Evolutionary conservation across 768 basidiomycete genomes (phyloP).

Genomic region (Lepiota venenata): DNA sequence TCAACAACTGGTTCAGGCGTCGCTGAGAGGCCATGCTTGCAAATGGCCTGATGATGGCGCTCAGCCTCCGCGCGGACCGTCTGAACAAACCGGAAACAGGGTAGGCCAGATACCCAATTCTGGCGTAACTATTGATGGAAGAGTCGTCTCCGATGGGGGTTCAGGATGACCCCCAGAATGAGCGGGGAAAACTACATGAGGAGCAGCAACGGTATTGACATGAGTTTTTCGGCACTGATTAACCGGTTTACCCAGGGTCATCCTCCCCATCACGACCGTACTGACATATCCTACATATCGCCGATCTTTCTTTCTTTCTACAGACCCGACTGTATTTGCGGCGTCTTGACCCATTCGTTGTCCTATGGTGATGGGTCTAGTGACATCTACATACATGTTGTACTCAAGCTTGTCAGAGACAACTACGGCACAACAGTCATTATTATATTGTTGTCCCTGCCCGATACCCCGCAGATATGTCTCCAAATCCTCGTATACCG

Average conservation of each 20-base stretch:
- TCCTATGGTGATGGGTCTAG: too few relatives aligned
- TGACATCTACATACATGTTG: too few relatives aligned
- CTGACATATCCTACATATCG: too few relatives aligned
- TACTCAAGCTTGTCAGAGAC: too few relatives aligned
- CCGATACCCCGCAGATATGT: too few relatives aligned
- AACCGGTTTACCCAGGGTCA: conserved; percentile 7
- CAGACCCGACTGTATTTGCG: too few relatives aligned
- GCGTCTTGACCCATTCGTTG: too few relatives aligned
- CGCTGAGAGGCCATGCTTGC: conserved; percentile 34
- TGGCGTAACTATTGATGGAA: conserved; percentile 1
- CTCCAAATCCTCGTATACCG: too few relatives aligned
- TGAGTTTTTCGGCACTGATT: conserved; percentile 7
- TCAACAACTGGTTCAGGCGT: conserved; percentile 47
- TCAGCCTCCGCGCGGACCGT: conserved; percentile 6
- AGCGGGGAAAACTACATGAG: conserved; percentile 2
- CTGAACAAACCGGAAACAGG: conserved; percentile 3
- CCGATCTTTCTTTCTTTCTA: too few relatives aligned
- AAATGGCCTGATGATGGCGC: background rate
- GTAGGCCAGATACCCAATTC: background rate
- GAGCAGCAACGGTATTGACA: background rate
- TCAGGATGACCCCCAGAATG: conserved; percentile 1
- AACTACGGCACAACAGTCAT: too few relatives aligned
- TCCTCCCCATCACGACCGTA: too few relatives aligned
- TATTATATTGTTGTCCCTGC: too few relatives aligned
- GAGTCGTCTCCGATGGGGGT: background rate